Percentiles rank a stretch among this genome's conserved stretches.
Evolutionary conservation across 1,139 yeast genomes (phyloP).

Genomic region (Suhomyces taliae): DNA sequence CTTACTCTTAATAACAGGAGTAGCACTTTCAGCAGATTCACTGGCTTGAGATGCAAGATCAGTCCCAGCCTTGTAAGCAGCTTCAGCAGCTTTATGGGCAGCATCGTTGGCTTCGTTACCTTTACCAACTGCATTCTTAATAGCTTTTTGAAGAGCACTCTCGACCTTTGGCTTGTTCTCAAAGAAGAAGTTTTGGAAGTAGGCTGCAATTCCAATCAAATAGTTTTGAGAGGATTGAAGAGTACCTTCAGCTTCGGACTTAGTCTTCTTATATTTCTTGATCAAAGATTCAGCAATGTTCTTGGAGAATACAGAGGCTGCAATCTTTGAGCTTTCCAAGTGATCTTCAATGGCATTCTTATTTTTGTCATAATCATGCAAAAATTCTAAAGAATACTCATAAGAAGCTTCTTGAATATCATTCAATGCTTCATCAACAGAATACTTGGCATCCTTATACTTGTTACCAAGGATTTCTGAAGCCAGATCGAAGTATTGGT

Average conservation of each 20-base stretch:
- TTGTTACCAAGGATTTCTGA: constrained; percentile 27
- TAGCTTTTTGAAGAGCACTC: constrained; percentile 9
- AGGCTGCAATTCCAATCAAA: constrained; percentile 14
- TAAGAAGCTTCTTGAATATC: constrained; percentile 23
- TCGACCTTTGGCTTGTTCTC: constrained; percentile 12
- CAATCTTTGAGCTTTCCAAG: constrained; percentile 19
- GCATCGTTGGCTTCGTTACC: constrained; percentile 11
- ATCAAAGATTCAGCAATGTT: constrained; percentile 8
- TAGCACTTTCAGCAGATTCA: constrained; percentile 9
- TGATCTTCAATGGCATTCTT: constrained; percentile 14
- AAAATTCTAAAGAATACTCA: constrained; percentile 20
- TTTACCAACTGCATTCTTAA: background rate
- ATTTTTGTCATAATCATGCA: constrained; percentile 14
- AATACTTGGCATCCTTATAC: constrained; percentile 19
- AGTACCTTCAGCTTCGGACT: constrained; percentile 21
- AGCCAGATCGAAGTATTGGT: constrained; percentile 45
- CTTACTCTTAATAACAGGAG: constrained; percentile 6
- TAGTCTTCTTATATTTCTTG: constrained; percentile 11
- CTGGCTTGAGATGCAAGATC: constrained; percentile 4
- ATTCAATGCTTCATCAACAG: constrained; percentile 23
- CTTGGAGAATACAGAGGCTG: constrained; percentile 16
- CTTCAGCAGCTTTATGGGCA: constrained; percentile 2
- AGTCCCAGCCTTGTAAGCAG: constrained; percentile 7
- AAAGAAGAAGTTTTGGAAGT: constrained; percentile 5
- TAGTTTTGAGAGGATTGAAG: constrained; percentile 19